These are phyloP conservation scores for Xylaria longipes DNA, from an alignment of 495 filamentous ascomycete genomes.

Conservation along the genomic window DNA sequence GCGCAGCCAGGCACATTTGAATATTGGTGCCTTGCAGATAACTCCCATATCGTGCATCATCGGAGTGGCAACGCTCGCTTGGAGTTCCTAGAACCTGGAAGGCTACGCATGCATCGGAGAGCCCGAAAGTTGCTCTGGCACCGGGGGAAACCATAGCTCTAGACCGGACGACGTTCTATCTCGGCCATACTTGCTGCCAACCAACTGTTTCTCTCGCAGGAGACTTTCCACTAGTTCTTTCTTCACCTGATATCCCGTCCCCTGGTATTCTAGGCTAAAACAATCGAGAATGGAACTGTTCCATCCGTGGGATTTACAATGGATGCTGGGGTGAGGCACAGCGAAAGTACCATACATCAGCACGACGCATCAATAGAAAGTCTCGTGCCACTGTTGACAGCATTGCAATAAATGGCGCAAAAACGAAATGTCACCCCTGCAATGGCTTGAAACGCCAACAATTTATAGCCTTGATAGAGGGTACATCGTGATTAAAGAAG, in stretches of 20 bases:
- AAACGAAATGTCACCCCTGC: background rate
- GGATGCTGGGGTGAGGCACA: conserved; percentile 10
- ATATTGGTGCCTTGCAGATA: background rate
- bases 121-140: background rate
- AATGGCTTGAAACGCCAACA: conserved; percentile 1
- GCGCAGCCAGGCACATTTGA: background rate
- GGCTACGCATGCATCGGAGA: background rate
- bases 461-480: background rate
- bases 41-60: background rate
- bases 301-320: conserved; percentile 4
- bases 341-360: conserved; percentile 23
- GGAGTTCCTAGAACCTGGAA: background rate
- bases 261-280: background rate
- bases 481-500: background rate
- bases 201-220: background rate
- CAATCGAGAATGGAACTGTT: background rate
- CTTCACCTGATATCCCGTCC: background rate
- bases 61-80: background rate
- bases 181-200: background rate
- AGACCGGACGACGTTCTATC: background rate
- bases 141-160: background rate
- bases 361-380: conserved; percentile 19
- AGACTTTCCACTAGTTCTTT: background rate
- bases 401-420: background rate
- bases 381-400: conserved; percentile 24